Evolutionary conservation across 1,284 basidiomycete genomes (phyloP), one percentile per base, ranked within the genome.

Genomic region (Laetiporus sulphureus): DNA sequence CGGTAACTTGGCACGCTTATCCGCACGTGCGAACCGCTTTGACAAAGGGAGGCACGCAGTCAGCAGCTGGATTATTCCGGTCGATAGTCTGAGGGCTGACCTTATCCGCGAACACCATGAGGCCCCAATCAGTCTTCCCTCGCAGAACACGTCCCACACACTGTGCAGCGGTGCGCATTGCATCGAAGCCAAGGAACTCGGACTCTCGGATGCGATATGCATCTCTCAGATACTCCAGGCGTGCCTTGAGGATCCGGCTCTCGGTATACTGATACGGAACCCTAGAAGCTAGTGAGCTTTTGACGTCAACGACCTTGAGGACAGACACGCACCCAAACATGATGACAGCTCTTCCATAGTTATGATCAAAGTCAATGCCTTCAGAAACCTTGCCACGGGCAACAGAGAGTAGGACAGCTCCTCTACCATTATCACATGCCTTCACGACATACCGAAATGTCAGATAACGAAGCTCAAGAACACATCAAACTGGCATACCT

Each of bases 71-170:
- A n/a, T n/a, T n/a, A n/a, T n/a, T n/a, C n/a, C n/a, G n/a, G n/a
- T n/a, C n/a, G 38, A 24, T 25, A 13, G 23, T 29, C 24, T 30
- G 32, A 21, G 31, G 27, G 41, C 42, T 29, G 33, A 51, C 92
- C 79, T 94, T 97, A 67, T 99, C 96, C 0, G 96, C 96, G 65
- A 99, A 99, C 12, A 99, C 83, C 96, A 99, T 99, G 56, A 99
- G 66, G 32, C 96, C 96, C 87, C 96, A 99, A 65, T 99, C 96
- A 1, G 95, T 98, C 72, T 99, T 99, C 52, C 95, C 95, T 42
- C 96, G 83, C 61, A 99, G 65, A 20, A 96, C 96, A 57, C 96
- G 91, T 25, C 96, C 96, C 4, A 99, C 95, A 63, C 96, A 99
- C 60, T 99, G 96, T 11, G 96, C 96, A 3, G 96, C 96, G 59